phyloP scores from a whole-genome alignment of 306 rosid species.

The cucumber (Cucumis sativus) region Cucumber_9930_V3 NC_026656.2:14597501-14598000 shows the following conservation, averaged over 20 bases:
- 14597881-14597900: not conserved
- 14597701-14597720: slow-evolving; percentile 53
- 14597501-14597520: not conserved
- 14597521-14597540: not conserved
- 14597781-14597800: not conserved
- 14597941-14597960: not conserved
- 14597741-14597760: slow-evolving; percentile 94
- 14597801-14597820: not conserved
- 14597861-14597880: not conserved
- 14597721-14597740: slow-evolving; percentile 57
- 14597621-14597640: not conserved
- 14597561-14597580: not conserved
- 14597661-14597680: slow-evolving; percentile 60
- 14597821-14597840: not conserved
- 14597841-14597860: not conserved
- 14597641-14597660: not conserved
- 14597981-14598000: not conserved
- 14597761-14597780: slow-evolving; percentile 41
- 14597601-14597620: no score
- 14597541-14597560: not conserved
- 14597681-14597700: slow-evolving; percentile 40
- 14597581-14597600: not conserved
- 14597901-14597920: not conserved
- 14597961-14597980: not conserved
- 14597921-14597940: not conserved